Percentiles rank a stretch among this genome's conserved stretches.
These are phyloP conservation scores for Balansia obtecta DNA, from an alignment of 2,329 filamentous ascomycete genomes.

Conservation along the genomic window DNA sequence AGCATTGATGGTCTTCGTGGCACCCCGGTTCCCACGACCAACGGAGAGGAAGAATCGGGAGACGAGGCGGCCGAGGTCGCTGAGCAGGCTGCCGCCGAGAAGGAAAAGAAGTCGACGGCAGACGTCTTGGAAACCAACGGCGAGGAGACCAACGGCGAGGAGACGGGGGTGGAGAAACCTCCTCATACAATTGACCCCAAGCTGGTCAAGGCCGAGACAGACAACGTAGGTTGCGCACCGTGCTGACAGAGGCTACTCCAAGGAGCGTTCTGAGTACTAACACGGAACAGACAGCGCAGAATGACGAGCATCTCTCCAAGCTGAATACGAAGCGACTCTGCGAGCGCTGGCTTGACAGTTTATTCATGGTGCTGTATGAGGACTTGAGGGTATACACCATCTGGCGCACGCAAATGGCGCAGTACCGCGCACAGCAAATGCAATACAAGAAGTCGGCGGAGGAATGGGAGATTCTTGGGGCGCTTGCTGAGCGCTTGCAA, in stretches of 20 bases:
- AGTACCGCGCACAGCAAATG: constrained; percentile 84
- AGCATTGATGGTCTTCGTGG: constrained; percentile 69
- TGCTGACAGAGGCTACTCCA: background rate
- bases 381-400: constrained; percentile 97
- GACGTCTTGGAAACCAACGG: constrained; percentile 26
- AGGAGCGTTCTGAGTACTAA: background rate
- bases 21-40: constrained; percentile 47
- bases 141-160: constrained; percentile 13
- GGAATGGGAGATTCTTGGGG: constrained; percentile 96
- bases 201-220: constrained; percentile 61
- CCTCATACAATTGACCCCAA: constrained; percentile 66
- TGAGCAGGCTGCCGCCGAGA: constrained; percentile 7
- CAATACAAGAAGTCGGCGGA: constrained; percentile 95
- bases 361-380: constrained; percentile 99
- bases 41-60: constrained; percentile 30
- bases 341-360: constrained; percentile 93
- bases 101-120: constrained; percentile 17
- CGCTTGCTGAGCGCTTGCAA: constrained; percentile 83
- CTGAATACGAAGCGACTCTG: constrained; percentile 96
- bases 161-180: constrained; percentile 56
- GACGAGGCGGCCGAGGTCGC: constrained; percentile 21
- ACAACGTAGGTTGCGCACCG: constrained; percentile 42
- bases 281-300: constrained; percentile 39
- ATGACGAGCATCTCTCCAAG: constrained; percentile 67
- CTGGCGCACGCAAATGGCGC: constrained; percentile 95